phyloP scores from a whole-genome alignment of 352 stramenopile species.

The Achlya hypogyna region DNA sequence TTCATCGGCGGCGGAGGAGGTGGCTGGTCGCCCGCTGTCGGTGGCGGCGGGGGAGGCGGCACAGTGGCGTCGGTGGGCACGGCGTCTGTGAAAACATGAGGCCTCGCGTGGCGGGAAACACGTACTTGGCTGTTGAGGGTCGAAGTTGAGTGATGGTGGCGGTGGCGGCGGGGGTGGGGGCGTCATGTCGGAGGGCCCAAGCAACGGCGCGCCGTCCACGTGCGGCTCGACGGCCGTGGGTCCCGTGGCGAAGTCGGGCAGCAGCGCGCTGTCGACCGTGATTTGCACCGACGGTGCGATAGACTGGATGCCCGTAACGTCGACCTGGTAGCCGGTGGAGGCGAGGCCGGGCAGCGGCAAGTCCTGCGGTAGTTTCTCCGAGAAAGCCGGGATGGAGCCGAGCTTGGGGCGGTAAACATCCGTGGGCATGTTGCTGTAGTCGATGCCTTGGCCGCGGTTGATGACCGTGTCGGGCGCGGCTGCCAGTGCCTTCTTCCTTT shows the following conservation, averaged over 20 bases:
- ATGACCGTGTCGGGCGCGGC: slow-evolving; percentile 69
- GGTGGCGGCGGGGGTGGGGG: slow-evolving; percentile 34
- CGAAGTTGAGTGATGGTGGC: slow-evolving; percentile 7
- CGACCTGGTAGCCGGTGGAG: slow-evolving; percentile 30
- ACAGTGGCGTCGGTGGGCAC: neutral
- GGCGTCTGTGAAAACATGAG: no score
- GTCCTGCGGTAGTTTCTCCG: neutral
- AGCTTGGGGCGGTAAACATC: neutral
- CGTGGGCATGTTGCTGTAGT: slow-evolving; percentile 9
- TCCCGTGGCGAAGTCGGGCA: slow-evolving; percentile 54
- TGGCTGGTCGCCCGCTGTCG: slow-evolving; percentile 23
- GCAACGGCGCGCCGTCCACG: slow-evolving; percentile 35
- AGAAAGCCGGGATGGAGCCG: neutral
- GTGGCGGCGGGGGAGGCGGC: slow-evolving; percentile 25
- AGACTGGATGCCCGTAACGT: slow-evolving; percentile 30
- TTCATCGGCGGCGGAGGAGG: slow-evolving; percentile 15
- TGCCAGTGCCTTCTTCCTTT: slow-evolving; percentile 73
- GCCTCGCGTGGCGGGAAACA: neutral
- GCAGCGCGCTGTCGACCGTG: slow-evolving; percentile 51
- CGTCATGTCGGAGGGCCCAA: slow-evolving; percentile 54
- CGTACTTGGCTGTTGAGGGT: neutral
- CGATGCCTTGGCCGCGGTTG: slow-evolving; percentile 50
- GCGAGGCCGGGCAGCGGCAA: slow-evolving; percentile 1
- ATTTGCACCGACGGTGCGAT: slow-evolving; percentile 75
- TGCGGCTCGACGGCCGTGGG: slow-evolving; percentile 52